These are phyloP conservation scores for Primulina tabacum DNA, from an alignment of 257 asterid species.

Conservation along the genomic window DNA sequence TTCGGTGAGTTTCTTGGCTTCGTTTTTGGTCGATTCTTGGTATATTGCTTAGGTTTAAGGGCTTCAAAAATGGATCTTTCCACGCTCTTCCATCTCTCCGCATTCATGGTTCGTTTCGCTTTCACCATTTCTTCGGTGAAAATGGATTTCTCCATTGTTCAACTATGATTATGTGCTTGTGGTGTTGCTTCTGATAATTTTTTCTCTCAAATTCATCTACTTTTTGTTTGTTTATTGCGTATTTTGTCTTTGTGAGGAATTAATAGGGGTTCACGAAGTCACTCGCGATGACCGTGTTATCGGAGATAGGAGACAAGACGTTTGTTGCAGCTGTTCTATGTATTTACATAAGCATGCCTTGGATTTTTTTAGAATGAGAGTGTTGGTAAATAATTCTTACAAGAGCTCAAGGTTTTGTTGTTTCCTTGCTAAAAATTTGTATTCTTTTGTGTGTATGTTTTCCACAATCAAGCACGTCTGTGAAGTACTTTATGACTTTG, in stretches of 20 bases:
- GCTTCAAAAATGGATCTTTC: not conserved
- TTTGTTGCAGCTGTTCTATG: conserved; percentile 62
- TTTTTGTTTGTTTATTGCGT: not conserved
- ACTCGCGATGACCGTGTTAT: conserved; percentile 68
- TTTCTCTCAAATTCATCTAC: not conserved
- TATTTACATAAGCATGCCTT: no score
- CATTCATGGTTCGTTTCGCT: not conserved
- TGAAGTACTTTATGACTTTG: no score
- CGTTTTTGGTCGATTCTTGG: no score
- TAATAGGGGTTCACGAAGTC: conserved; percentile 74
- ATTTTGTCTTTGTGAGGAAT: not conserved
- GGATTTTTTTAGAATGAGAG: no score
- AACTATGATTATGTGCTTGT: conserved; percentile 21
- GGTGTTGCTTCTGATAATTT: not conserved
- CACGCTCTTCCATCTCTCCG: not conserved
- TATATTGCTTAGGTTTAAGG: no score
- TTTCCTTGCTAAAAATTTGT: no score
- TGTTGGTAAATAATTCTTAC: no score
- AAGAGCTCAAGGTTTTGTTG: no score
- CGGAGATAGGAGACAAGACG: conserved; percentile 84
- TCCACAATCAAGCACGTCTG: no score
- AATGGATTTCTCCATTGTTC: conserved; percentile 38
- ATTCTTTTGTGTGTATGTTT: no score
- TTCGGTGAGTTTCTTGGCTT: no score
- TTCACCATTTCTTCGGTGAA: not conserved